phyloP scores from a whole-genome alignment of 352 stramenopile species.

The Globisporangium iwayamae region DNA sequence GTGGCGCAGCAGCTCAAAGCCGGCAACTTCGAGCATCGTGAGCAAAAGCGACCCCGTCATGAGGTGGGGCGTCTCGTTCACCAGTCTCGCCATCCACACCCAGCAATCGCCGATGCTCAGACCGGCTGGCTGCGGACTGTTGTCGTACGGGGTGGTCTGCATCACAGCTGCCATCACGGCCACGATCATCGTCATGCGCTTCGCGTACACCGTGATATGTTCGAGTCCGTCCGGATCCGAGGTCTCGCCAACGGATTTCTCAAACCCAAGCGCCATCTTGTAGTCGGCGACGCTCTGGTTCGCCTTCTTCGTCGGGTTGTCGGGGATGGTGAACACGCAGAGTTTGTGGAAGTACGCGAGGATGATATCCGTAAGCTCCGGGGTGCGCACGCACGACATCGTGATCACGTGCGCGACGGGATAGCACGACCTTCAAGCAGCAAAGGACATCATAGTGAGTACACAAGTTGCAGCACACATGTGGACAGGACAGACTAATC shows the following conservation, averaged over 20 bases:
- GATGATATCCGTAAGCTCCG: slow-evolving; percentile 68
- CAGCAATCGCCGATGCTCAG: slow-evolving; percentile 68
- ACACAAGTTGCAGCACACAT: neutral
- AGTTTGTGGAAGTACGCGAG: slow-evolving; percentile 72
- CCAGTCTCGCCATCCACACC: slow-evolving; percentile 60
- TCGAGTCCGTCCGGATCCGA: slow-evolving; percentile 56
- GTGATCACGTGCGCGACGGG: slow-evolving; percentile 73
- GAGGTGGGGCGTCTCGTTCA: slow-evolving; percentile 67
- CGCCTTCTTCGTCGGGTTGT: slow-evolving; percentile 51
- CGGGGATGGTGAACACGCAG: slow-evolving; percentile 70
- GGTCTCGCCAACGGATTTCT: slow-evolving; percentile 57
- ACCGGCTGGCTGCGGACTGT: slow-evolving; percentile 43
- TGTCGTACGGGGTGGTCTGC: slow-evolving; percentile 62
- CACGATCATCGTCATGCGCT: slow-evolving; percentile 77
- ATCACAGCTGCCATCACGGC: slow-evolving; percentile 68
- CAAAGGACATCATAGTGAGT: neutral
- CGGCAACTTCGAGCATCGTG: slow-evolving; percentile 75
- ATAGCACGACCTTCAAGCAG: slow-evolving; percentile 48
- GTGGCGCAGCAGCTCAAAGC: slow-evolving; percentile 54
- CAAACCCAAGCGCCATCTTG: slow-evolving; percentile 60
- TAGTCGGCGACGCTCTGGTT: slow-evolving; percentile 58
- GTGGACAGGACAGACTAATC: neutral
- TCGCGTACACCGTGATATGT: slow-evolving; percentile 74
- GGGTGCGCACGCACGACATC: slow-evolving; percentile 69
- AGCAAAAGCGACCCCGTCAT: slow-evolving; percentile 67